phyloP scores from a whole-genome alignment of 2,329 filamentous ascomycete species.

The Claviceps sp. region DNA sequence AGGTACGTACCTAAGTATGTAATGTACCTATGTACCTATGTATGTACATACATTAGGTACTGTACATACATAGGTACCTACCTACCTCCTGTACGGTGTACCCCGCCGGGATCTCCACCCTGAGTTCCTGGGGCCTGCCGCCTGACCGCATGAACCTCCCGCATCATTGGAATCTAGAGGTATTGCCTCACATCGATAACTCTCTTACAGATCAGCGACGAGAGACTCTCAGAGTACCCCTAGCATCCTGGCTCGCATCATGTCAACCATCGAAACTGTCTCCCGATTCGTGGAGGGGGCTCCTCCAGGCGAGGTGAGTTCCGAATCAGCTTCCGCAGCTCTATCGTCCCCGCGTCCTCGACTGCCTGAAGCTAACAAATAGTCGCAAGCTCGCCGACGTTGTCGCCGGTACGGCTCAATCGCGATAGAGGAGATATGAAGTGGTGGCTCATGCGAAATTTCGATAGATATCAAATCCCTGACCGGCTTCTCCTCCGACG shows the following conservation, averaged over 20 bases:
- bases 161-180: too few relatives aligned
- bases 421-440: neutral
- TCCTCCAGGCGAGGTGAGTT: constrained; percentile 81
- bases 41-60: too few relatives aligned
- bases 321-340: constrained; percentile 5
- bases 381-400: constrained; percentile 70
- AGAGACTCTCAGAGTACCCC: neutral
- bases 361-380: constrained; percentile 15
- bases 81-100: too few relatives aligned
- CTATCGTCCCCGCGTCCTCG: constrained; percentile 7
- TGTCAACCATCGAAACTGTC: constrained; percentile 33
- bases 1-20: too few relatives aligned
- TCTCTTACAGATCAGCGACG: too few relatives aligned
- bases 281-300: constrained; percentile 88
- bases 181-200: too few relatives aligned
- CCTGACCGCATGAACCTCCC: too few relatives aligned
- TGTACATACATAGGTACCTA: too few relatives aligned
- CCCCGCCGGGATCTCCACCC: too few relatives aligned
- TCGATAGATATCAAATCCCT: constrained; percentile 78
- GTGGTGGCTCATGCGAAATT: neutral
- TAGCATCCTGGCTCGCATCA: constrained; percentile 8
- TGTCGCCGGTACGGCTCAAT: constrained; percentile 52
- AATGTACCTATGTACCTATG: too few relatives aligned
- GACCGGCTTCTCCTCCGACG: constrained; percentile 52
- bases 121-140: too few relatives aligned